phyloP scores from a whole-genome alignment of 352 stramenopile genomes.

The Aphanomyces stellatus region DNA sequence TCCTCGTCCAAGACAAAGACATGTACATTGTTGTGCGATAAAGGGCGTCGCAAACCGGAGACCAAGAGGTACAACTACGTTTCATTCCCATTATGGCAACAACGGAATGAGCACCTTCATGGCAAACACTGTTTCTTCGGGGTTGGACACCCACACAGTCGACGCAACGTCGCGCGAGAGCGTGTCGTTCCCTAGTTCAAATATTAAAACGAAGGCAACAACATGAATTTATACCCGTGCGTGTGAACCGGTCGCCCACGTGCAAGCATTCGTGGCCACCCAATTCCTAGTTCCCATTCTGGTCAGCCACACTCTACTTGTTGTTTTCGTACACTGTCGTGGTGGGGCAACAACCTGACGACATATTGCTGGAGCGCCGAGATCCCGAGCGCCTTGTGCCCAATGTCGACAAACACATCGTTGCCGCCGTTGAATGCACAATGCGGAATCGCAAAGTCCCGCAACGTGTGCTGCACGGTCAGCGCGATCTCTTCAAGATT shows the following conservation, averaged over 20 bases:
- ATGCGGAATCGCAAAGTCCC: conserved; percentile 77
- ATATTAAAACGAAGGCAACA: neutral
- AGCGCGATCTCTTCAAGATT: conserved; percentile 93
- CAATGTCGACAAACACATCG: conserved; percentile 95
- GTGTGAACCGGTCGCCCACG: conserved; percentile 90
- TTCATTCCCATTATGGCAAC: neutral
- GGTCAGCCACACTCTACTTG: too few relatives aligned
- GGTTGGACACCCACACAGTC: conserved; percentile 94
- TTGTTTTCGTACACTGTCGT: too few relatives aligned
- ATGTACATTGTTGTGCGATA: too few relatives aligned
- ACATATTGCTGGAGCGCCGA: conserved; percentile 85
- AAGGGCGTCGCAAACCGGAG: too few relatives aligned
- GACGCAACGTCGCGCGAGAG: conserved; percentile 85
- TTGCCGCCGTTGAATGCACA: conserved; percentile 95
- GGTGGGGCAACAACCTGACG: conserved; percentile 60
- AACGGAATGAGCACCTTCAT: conserved; percentile 84
- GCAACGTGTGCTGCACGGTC: conserved; percentile 82
- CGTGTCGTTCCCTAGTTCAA: conserved; percentile 85
- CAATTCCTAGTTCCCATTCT: conserved; percentile 20
- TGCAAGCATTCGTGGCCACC: conserved; percentile 85
- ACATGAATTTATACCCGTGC: conserved; percentile 26
- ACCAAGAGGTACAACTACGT: too few relatives aligned
- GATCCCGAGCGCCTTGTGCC: conserved; percentile 94
- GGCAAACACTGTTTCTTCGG: conserved; percentile 92
- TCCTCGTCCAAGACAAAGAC: too few relatives aligned